Conservation (phyloP, 495 filamentous ascomycete genomes). For the Penicillium cosmopolitanum region DNA sequence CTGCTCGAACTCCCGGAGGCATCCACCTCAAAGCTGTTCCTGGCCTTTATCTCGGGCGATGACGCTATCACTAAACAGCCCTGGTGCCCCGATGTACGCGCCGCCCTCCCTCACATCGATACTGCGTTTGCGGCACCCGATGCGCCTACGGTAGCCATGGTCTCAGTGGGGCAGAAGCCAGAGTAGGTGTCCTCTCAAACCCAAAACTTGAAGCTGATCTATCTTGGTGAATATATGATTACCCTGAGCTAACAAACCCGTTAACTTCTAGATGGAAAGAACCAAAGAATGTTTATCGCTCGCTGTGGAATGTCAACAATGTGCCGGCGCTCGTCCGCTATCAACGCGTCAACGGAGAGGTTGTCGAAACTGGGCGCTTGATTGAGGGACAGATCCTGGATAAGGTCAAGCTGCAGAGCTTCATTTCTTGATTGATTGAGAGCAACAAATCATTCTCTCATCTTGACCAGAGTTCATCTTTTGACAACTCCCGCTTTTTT, state of each 20-base stretch:
- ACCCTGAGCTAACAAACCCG: background rate
- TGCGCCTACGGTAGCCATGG: slow-evolving; percentile 25
- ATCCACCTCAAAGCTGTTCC: slow-evolving; percentile 26
- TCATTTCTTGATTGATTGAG: slow-evolving; percentile 14
- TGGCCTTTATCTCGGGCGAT: slow-evolving; percentile 33
- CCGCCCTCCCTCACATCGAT: slow-evolving; percentile 31
- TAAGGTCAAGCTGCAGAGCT: slow-evolving; percentile 21
- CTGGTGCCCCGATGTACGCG: slow-evolving; percentile 40
- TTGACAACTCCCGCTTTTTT: too few species aligned
- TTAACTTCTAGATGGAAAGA: slow-evolving; percentile 32
- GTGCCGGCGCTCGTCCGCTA: slow-evolving; percentile 36
- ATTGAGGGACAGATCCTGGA: slow-evolving; percentile 36
- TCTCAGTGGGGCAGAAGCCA: slow-evolving; percentile 34
- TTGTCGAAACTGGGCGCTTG: slow-evolving; percentile 30
- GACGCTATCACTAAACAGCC: slow-evolving; percentile 32
- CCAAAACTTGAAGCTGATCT: too few species aligned
- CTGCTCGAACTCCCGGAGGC: slow-evolving; percentile 22
- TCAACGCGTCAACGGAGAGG: slow-evolving; percentile 30
- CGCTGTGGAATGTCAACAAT: slow-evolving; percentile 29
- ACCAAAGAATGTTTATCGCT: slow-evolving; percentile 32
- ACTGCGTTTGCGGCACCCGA: slow-evolving; percentile 23
- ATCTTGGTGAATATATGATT: too few species aligned
- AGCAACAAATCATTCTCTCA: too few species aligned
- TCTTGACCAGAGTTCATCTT: too few species aligned
- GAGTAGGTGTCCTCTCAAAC: slow-evolving; percentile 24